Percentiles rank a stretch among this genome's conserved stretches.
Evolutionary conservation across 2,329 filamentous ascomycete genomes (phyloP).

Genomic region (Fusarium ramigenum): DNA sequence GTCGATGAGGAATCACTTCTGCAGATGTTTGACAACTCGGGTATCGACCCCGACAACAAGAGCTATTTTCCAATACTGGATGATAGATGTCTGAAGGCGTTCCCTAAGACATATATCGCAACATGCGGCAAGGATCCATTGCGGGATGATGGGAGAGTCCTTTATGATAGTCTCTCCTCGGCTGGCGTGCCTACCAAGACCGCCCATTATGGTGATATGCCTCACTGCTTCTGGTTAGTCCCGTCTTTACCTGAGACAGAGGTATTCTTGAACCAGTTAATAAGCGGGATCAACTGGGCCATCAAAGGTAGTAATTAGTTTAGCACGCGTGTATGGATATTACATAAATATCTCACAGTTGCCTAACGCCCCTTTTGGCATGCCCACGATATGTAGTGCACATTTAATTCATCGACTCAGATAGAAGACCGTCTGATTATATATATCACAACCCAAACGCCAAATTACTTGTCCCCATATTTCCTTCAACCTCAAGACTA

Average conservation of each 20-base stretch:
- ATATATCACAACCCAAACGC: not conserved
- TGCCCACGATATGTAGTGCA: not conserved
- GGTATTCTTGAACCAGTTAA: not conserved
- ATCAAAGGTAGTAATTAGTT: not conserved
- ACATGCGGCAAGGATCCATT: not conserved
- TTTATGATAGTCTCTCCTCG: not conserved
- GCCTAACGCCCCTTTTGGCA: not conserved
- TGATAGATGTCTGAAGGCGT: not conserved
- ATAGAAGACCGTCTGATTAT: not conserved
- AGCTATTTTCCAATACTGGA: not conserved
- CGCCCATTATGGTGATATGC: not conserved
- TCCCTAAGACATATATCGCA: not conserved
- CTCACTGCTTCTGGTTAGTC: not conserved
- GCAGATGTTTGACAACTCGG: not conserved
- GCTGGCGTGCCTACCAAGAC: rapidly evolving
- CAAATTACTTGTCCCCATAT: not conserved
- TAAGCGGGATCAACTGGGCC: not conserved
- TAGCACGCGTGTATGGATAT: not conserved
- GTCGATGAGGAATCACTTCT: not conserved
- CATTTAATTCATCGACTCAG: not conserved
- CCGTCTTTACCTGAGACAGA: not conserved
- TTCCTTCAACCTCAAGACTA: not conserved
- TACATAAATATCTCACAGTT: not conserved
- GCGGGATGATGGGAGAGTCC: not conserved
- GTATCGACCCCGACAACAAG: not conserved